Percentiles rank a stretch among this genome's conserved stretches.
phyloP scores from a whole-genome alignment of 768 basidiomycete genomes.

The Rubroboletus pulcherrimus region DNA sequence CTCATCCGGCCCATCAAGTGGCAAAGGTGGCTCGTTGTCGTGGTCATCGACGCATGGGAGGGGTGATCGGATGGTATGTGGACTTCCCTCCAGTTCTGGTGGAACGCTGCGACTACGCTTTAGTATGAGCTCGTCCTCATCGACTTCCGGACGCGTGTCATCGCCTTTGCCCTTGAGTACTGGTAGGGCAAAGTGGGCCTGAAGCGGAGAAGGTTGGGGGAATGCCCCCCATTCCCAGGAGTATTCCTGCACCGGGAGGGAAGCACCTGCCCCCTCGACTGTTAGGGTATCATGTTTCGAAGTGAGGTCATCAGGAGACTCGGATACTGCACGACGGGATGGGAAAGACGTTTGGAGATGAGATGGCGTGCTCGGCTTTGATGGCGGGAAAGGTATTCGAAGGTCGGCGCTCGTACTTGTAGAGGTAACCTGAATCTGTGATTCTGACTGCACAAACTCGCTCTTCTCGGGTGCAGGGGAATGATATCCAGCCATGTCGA shows the following conservation, averaged over 20 bases:
- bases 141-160: conserved; percentile 3
- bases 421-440: conserved; percentile 11
- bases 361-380: conserved; percentile 16
- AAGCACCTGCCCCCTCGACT: conserved; percentile 1
- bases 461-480: conserved; percentile 13
- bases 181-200: conserved; percentile 40
- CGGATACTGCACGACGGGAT: conserved; percentile 54
- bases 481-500: conserved; percentile 85
- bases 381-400: conserved; percentile 21
- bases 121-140: conserved; percentile 25
- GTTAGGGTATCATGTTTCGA: conserved; percentile 7
- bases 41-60: conserved; percentile 21
- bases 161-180: conserved; percentile 16
- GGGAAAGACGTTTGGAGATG: conserved; percentile 32
- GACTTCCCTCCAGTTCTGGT: conserved; percentile 46
- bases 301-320: conserved; percentile 51
- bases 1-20: conserved; percentile 1
- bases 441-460: neutral
- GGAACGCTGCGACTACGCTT: conserved; percentile 57
- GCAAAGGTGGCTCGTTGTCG: conserved; percentile 19
- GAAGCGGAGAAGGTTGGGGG: conserved; percentile 72
- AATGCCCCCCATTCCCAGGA: conserved; percentile 96
- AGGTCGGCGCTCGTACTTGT: neutral
- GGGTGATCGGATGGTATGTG: conserved; percentile 23
- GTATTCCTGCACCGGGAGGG: conserved; percentile 56